Evolutionary conservation across 2,329 filamentous ascomycete genomes (phyloP), one percentile per base, ranked within the genome.

Genomic region (Rutstroemia sp.): DNA sequence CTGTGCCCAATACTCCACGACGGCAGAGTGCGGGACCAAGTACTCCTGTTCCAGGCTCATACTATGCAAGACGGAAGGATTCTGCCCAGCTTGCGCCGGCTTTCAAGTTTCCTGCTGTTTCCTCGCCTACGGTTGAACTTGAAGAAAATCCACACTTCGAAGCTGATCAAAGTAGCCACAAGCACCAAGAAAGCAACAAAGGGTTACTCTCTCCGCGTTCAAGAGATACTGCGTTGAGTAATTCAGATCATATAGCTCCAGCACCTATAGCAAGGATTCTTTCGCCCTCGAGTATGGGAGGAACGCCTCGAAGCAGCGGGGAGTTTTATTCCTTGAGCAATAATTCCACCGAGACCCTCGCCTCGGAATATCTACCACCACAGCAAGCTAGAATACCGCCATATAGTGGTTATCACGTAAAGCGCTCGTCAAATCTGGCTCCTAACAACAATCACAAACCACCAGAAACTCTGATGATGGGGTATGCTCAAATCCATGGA

Each of bases 281-380:
- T 53, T 90, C 91, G 3, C 86, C 87, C 34, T 86, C 87, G 16
- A 95, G 89, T 65, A 81, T 82, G 59, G 83, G 82, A 54, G 86
- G 82, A 4, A 97, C 92, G 27, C 91, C 90, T 23, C 80, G 94
- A 65, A 96, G 90, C 62, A 99, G 94, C 69, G 88, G 88, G 54
- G 94, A 99, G 67, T 95, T 97, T 66, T 97, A 96, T 71, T 92
- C 92, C 1, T 75, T 92, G 70, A 96, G 92, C 74, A 96, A 97
- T 69, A 87, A 96, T 67, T 97, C 94, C 6, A 90, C 88, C 16
- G 94, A 99, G 71, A 99, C 94, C 3, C 71, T 97, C 49, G 87
- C 87, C 10, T 99, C 94, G 0, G 94, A 97, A 71, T 95, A 95
- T 67, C 80, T 87, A 14, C 75, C 84, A 18, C 82, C 85, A 41